Evolutionary conservation across 257 asterid species (phyloP).

Genomic region (Cordia subcordata): DNA sequence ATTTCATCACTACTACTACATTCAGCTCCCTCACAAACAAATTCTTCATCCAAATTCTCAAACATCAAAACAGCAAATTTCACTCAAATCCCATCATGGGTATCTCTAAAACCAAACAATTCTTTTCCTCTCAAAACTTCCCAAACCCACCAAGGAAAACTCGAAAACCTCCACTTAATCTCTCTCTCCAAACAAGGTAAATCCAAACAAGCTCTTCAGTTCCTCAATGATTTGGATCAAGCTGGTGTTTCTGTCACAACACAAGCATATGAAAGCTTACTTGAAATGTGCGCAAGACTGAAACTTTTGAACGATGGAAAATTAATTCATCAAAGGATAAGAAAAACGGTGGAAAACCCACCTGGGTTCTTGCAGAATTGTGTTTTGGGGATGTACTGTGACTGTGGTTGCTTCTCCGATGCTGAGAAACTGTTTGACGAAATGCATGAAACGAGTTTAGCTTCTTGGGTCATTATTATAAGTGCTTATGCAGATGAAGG

Average conservation of each 20-base stretch:
- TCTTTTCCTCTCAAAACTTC: constrained; percentile 12
- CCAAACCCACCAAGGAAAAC: constrained; percentile 17
- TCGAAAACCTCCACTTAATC: constrained; percentile 46
- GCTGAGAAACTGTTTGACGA: constrained; percentile 45
- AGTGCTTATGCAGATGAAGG: constrained; percentile 43
- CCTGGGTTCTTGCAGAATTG: constrained; percentile 27
- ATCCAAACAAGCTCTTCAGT: constrained; percentile 44
- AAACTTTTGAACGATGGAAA: constrained; percentile 35
- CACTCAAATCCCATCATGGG: constrained; percentile 38
- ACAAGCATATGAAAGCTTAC: constrained; percentile 37
- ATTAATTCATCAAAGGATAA: constrained; percentile 25
- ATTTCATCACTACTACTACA: too few species aligned
- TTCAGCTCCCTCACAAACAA: too few species aligned
- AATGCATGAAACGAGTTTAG: constrained; percentile 32
- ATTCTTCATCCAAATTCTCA: too few species aligned
- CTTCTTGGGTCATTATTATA: constrained; percentile 38
- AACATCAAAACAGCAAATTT: constrained; percentile 28
- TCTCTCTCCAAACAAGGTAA: constrained; percentile 46
- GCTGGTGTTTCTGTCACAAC: constrained; percentile 29
- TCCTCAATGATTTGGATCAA: constrained; percentile 43
- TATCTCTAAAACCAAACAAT: constrained; percentile 34
- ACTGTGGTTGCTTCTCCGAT: constrained; percentile 32
- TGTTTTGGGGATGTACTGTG: constrained; percentile 32
- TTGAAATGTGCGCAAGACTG: constrained; percentile 33
- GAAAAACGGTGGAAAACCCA: constrained; percentile 10